Evolutionary conservation across 768 basidiomycete species (phyloP).

Genomic region (Coprinellus micaceus): DNA sequence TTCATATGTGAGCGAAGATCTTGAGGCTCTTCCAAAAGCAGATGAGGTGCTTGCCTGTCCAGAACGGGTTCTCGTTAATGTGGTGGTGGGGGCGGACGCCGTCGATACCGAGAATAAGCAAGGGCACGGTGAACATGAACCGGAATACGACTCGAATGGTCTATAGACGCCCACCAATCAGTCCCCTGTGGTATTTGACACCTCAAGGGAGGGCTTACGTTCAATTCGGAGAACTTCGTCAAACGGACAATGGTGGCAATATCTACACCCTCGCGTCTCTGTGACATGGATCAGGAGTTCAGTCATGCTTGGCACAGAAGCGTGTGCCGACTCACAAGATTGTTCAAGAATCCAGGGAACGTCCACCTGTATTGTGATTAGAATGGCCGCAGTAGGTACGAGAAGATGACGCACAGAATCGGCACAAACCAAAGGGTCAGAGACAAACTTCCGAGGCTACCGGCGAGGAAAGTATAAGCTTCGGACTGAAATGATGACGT

Average conservation of each 20-base stretch:
- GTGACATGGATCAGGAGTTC: slow-evolving; percentile 1
- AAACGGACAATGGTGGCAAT: slow-evolving; percentile 62
- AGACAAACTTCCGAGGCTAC: slow-evolving; percentile 63
- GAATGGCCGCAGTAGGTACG: not conserved
- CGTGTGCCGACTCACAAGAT: slow-evolving; percentile 44
- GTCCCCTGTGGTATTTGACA: not conserved
- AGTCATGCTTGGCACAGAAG: not conserved
- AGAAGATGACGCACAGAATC: slow-evolving; percentile 45
- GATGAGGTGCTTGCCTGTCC: slow-evolving; percentile 44
- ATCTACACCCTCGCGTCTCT: slow-evolving; percentile 66
- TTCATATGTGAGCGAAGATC: slow-evolving; percentile 7
- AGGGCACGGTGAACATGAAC: slow-evolving; percentile 63
- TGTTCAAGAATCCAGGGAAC: slow-evolving; percentile 63
- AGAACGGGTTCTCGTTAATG: slow-evolving; percentile 59
- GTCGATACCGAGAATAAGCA: slow-evolving; percentile 65
- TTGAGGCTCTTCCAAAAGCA: too few species aligned
- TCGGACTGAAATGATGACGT: slow-evolving; percentile 48
- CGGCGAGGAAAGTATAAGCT: slow-evolving; percentile 65
- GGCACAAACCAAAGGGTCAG: slow-evolving; percentile 75
- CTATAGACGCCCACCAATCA: slow-evolving; percentile 33
- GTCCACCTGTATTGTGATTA: slow-evolving; percentile 41
- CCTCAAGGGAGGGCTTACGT: slow-evolving; percentile 44
- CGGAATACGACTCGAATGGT: slow-evolving; percentile 70
- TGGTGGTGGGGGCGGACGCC: slow-evolving; percentile 59
- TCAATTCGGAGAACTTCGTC: slow-evolving; percentile 78